A percentile compares a stretch with the other conserved stretches of the same genome.
phyloP scores from a whole-genome alignment of 345 rosid species.

The Mangifera indica region DNA sequence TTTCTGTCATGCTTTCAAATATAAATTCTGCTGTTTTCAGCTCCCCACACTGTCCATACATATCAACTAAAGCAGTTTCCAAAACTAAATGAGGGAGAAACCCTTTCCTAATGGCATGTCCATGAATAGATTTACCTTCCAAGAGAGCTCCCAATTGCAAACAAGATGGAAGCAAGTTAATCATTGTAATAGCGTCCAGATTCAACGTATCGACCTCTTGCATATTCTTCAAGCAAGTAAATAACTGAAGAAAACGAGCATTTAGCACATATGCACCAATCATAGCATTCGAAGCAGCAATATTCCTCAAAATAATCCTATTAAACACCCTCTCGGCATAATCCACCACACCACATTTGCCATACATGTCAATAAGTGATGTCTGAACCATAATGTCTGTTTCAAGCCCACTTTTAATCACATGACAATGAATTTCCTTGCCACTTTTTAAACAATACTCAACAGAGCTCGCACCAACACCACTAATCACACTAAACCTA shows the following conservation, averaged over 20 bases:
- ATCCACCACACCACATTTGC: conserved; percentile 51
- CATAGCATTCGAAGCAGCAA: conserved; percentile 78
- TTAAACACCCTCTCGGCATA: conserved; percentile 61
- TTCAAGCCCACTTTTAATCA: conserved; percentile 45
- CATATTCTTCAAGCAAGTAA: conserved; percentile 54
- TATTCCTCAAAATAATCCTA: conserved; percentile 35
- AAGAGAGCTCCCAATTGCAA: conserved; percentile 34
- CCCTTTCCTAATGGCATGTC: conserved; percentile 58
- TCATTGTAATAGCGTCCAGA: conserved; percentile 60
- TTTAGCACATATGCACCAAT: conserved; percentile 54
- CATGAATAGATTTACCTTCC: conserved; percentile 62
- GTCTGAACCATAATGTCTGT: conserved; percentile 58
- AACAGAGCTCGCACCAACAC: conserved; percentile 4
- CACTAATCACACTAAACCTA: too few species aligned
- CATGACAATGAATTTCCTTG: conserved; percentile 73
- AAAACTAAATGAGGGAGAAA: conserved; percentile 60
- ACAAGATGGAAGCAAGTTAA: conserved; percentile 70
- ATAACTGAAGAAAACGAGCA: conserved; percentile 38
- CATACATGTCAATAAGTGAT: conserved; percentile 65
- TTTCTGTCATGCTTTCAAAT: conserved; percentile 45
- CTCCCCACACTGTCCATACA: conserved; percentile 54
- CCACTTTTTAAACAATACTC: conserved; percentile 41
- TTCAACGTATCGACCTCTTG: conserved; percentile 37
- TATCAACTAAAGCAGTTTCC: conserved; percentile 68
- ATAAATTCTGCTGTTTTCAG: conserved; percentile 43